Evolutionary conservation across 1,284 basidiomycete genomes (phyloP), one percentile per base, ranked within the genome.

Genomic region (Trametes pubescens): DNA sequence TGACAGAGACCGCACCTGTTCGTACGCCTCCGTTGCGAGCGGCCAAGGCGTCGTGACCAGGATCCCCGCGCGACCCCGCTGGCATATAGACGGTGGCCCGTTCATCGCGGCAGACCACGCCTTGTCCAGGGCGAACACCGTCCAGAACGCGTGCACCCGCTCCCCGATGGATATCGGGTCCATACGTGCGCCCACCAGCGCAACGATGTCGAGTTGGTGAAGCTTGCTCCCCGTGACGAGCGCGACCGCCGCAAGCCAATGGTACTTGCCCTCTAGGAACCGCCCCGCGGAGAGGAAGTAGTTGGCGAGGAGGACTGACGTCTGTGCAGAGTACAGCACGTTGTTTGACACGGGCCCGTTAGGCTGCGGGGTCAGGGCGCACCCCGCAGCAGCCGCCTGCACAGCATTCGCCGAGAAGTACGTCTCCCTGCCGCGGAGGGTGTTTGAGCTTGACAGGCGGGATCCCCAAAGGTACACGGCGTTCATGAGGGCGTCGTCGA

Each of bases 131-230:
- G 73, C 72, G n/a, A 78, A 73, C 0, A 79, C 78, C 9, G 77
- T 75, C 83, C 83, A 84, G 65, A 82, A 83, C 0, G 78, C 79
- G 52, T 77, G 71, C 44, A 82, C 78, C 9, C 77, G 73, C 68
- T 83, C 81, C 13, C 74, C 76, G 51, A 81, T 77, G 52, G 80
- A 75, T 6, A 79, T 67, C 14, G 65, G 43, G 47, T 66, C 64
- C 21, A 21, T 24, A 21, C 51, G 43, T n/a, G 55, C 38, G 11
- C 46, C 74, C 2, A 54, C 57, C 22, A 66, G 35, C 5, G 21
- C 40, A 16, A 49, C 38, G 10, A 61, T 26, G 29, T 68, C 62
- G 69, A 64, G 75, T 70, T 59, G 73, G 66, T 81, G 78, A 18
- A 79, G 70, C 10, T 73, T 72, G 40, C 74, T 74, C 22, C 75